phyloP scores from a whole-genome alignment of 1,139 yeast genomes.

The Saccharomyces hybrid region DNA sequence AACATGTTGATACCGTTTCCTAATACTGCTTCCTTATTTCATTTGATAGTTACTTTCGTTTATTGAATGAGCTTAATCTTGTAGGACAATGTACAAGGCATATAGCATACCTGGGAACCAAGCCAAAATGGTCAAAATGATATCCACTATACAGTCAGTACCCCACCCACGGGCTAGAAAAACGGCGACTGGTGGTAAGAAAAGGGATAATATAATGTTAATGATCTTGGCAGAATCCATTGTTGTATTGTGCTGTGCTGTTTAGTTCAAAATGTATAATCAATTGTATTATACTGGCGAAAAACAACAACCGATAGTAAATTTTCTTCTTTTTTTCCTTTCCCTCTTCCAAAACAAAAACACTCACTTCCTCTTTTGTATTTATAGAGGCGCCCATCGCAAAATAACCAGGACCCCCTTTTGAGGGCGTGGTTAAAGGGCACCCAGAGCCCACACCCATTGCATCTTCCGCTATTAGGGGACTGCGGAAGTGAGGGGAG shows the following conservation, averaged over 20 bases:
- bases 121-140: constrained; percentile 66
- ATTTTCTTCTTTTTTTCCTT: neutral
- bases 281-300: neutral
- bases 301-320: neutral
- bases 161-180: constrained; percentile 63
- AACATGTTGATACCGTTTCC: neutral
- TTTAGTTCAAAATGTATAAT: neutral
- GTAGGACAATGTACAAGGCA: constrained; percentile 46
- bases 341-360: neutral
- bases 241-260: neutral
- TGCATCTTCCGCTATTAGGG: neutral
- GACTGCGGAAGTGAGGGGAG: neutral
- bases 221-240: constrained; percentile 27
- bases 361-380: neutral
- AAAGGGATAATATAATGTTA: constrained; percentile 42
- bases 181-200: constrained; percentile 76
- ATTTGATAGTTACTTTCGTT: neutral
- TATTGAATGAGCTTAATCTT: constrained; percentile 7
- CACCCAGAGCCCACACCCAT: neutral
- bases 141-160: constrained; percentile 53
- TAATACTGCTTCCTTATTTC: neutral
- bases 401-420: neutral
- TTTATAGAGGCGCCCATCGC: neutral
- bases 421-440: neutral
- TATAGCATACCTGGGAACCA: constrained; percentile 71